Conservation (phyloP, 75 land plant species). For the Pinus tabuliformis region DNA sequence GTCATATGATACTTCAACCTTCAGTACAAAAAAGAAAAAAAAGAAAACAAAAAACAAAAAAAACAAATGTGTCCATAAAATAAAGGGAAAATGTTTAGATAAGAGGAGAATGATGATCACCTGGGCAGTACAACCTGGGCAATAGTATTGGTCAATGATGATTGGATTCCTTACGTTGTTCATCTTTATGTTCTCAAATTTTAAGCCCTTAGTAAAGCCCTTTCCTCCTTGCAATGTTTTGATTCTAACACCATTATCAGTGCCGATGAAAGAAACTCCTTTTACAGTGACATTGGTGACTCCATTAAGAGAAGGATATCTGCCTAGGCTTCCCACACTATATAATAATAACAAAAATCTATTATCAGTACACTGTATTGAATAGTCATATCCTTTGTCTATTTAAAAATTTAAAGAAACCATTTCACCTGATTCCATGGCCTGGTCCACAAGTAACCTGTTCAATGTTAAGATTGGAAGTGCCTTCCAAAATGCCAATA, state of each 20-base stretch:
- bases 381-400: no score
- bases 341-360: no score
- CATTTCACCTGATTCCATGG: no score
- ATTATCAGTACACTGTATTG: no score
- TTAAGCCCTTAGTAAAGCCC: not conserved
- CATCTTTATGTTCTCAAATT: constrained; percentile 9
- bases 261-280: not conserved
- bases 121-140: not conserved
- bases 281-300: not conserved
- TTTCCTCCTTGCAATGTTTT: constrained; percentile 11
- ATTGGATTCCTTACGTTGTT: constrained; percentile 6
- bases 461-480: constrained; percentile 3
- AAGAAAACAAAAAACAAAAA: no score
- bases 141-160: constrained; percentile 18
- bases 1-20: no score
- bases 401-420: no score
- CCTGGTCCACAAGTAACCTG: constrained; percentile 11
- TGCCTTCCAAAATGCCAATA: constrained; percentile 1
- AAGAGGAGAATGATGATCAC: no score
- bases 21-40: no score
- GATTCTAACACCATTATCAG: not conserved
- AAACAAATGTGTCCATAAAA: no score
- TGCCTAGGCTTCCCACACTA: not conserved
- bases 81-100: no score
- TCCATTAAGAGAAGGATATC: not conserved